These are phyloP conservation scores for Quercus agrifolia DNA, from an alignment of 306 rosid species.

Conservation along the genomic window DNA sequence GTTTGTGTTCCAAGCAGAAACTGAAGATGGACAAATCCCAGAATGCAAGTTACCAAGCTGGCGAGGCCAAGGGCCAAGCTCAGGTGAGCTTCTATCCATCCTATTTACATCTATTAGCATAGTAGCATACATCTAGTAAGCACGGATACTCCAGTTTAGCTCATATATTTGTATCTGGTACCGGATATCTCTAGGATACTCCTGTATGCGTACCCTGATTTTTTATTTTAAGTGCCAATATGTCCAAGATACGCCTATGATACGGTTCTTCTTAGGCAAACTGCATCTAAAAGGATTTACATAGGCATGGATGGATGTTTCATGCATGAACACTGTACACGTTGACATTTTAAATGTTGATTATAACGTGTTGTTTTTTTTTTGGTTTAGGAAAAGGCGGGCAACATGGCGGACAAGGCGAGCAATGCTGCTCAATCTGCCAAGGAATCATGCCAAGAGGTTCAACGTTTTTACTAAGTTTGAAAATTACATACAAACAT, in stretches of 20 bases:
- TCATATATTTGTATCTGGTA: no score
- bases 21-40: conserved; percentile 36
- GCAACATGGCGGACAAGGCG: conserved; percentile 30
- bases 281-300: background rate
- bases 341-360: no score
- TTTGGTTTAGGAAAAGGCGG: conserved; percentile 39
- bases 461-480: background rate
- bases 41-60: conserved; percentile 30
- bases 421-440: conserved; percentile 40
- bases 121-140: background rate
- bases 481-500: background rate
- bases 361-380: background rate
- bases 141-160: no score
- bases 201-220: no score
- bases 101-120: no score
- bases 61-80: conserved; percentile 43
- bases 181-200: no score
- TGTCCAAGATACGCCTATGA: no score
- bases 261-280: background rate
- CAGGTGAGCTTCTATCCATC: conserved; percentile 9
- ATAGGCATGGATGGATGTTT: background rate
- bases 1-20: background rate
- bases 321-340: background rate
- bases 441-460: conserved; percentile 42
- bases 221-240: no score